These are phyloP conservation scores for Rutidosis leptorrhynchoides DNA, from an alignment of 129 eudicot species.

Conservation along the genomic window DNA sequence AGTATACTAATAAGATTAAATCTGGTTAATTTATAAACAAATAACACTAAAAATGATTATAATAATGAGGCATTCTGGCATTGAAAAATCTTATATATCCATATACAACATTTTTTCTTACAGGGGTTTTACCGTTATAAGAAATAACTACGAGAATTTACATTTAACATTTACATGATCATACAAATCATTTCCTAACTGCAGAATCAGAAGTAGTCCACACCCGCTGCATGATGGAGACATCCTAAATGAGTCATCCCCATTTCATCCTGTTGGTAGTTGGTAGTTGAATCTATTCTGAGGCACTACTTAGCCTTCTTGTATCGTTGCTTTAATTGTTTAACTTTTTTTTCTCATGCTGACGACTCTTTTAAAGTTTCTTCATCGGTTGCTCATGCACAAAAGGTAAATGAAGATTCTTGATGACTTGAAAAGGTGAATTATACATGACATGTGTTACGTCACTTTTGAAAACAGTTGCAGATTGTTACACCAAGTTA, in stretches of 20 bases:
- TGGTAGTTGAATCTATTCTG: constrained; percentile 16
- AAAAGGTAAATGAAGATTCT: neutral
- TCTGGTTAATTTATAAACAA: no score
- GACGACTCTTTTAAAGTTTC: neutral
- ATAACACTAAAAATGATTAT: no score
- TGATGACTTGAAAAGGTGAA: neutral
- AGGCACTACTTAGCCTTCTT: constrained; percentile 13
- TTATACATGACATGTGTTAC: neutral
- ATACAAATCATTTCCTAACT: neutral
- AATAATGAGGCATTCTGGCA: no score
- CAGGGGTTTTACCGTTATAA: no score
- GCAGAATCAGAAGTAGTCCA: constrained; percentile 4
- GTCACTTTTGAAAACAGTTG: neutral
- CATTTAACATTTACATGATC: constrained; percentile 22
- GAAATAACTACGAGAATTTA: no score
- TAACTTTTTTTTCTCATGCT: neutral
- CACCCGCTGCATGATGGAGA: constrained; percentile 9
- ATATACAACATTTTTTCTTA: no score
- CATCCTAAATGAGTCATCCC: constrained; percentile 34
- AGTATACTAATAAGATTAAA: no score
- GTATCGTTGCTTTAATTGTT: constrained; percentile 7
- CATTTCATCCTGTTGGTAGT: constrained; percentile 23
- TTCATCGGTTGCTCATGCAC: neutral
- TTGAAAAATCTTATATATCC: no score
- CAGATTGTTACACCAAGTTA: neutral